Evolutionary conservation across 345 rosid species (phyloP).

Genomic region (Lepidium didymum): DNA sequence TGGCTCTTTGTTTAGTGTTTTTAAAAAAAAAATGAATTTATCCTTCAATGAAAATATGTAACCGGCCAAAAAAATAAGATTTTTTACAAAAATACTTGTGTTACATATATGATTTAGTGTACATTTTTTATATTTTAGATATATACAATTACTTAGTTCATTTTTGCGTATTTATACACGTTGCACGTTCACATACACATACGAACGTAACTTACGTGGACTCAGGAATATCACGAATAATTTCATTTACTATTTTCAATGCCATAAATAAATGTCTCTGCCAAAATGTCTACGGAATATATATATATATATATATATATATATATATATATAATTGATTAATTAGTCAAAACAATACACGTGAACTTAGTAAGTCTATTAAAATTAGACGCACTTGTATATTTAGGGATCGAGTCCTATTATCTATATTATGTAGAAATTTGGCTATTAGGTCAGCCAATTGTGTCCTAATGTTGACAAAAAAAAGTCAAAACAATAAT

Average conservation of each 20-base stretch:
- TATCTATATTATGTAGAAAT: too few relatives aligned
- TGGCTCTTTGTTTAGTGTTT: not conserved
- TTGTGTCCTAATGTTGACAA: too few relatives aligned
- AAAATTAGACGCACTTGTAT: too few relatives aligned
- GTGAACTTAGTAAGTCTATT: too few relatives aligned
- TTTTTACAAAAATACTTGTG: not conserved
- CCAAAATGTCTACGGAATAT: not conserved
- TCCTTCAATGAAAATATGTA: constrained; percentile 17
- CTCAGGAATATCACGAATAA: not conserved
- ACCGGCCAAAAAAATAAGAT: not conserved
- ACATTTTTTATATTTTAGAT: too few relatives aligned
- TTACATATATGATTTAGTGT: too few relatives aligned
- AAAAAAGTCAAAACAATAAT: not conserved
- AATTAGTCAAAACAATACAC: not conserved
- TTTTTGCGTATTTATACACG: not conserved
- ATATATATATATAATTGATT: not conserved
- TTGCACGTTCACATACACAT: constrained; percentile 6
- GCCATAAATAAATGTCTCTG: not conserved
- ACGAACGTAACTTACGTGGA: not conserved
- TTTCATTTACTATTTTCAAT: not conserved
- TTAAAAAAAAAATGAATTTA: too few relatives aligned
- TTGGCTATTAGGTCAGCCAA: too few relatives aligned
- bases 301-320: not conserved
- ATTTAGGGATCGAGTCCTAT: too few relatives aligned
- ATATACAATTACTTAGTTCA: not conserved